Evolutionary conservation across 108 stramenopile species (phyloP).

Genomic region (Cyclotella baltica): DNA sequence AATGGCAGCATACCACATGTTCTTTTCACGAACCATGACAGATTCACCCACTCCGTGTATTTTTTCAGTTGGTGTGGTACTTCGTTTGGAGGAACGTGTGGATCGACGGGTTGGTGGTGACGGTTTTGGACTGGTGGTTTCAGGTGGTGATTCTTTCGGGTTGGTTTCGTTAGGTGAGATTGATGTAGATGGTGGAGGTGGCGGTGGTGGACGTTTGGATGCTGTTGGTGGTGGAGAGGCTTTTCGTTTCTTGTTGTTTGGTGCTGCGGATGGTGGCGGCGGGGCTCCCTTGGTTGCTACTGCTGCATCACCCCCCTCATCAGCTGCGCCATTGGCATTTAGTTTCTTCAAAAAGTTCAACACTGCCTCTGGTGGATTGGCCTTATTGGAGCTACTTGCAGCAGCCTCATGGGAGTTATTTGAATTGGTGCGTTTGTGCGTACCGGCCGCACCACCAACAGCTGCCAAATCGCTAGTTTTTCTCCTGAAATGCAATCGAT

Average conservation of each 20-base stretch:
- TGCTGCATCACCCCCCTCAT: not conserved
- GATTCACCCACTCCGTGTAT: conserved; percentile 37
- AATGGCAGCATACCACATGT: conserved; percentile 23
- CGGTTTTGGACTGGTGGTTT: not conserved
- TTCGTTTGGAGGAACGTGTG: not conserved
- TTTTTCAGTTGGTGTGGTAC: conserved; percentile 3
- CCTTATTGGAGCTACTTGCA: not conserved
- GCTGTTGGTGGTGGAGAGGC: not conserved
- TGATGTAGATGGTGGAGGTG: not conserved
- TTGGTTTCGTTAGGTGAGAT: not conserved
- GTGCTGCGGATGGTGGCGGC: not conserved
- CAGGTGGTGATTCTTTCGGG: not conserved
- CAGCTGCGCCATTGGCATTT: conserved; percentile 11
- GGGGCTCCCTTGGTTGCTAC: not conserved
- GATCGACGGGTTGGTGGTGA: not conserved
- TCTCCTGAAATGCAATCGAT: not conserved
- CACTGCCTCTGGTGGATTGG: conserved; percentile 36
- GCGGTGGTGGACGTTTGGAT: not conserved
- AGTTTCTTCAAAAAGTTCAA: conserved; percentile 38
- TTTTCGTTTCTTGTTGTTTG: not conserved
- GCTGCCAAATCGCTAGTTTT: not conserved
- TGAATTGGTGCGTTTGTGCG: not conserved
- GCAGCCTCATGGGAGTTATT: not conserved
- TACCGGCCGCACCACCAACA: not conserved
- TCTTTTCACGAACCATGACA: conserved; percentile 22